Evolutionary conservation across 805 yeast genomes (phyloP), one percentile per base, ranked within the genome.

Genomic region (Candida loeiensis): DNA sequence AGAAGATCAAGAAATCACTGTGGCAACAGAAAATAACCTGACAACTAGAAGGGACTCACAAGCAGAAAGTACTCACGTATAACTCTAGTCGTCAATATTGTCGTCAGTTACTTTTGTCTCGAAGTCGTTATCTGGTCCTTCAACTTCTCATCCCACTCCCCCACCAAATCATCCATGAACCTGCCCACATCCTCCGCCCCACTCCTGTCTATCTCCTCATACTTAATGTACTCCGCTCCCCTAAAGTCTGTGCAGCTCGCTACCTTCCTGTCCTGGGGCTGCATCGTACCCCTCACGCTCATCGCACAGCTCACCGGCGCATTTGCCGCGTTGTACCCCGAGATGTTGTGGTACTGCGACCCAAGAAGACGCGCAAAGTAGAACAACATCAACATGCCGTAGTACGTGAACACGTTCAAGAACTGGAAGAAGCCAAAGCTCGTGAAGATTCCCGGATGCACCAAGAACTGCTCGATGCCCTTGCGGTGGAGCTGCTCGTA

Each of bases 371-470:
- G 75, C 7, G 96, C 95, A 6, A 89, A 30, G 59, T 88, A 89
- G 56, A 93, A 93, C 57, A 90, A 68, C 34, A 81, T 46, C 43
- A 88, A 55, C 98, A 93, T 93, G 9, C 95, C 95, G 48, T 84
- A 79, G 56, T 79, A 86, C 1, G 95, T 82, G 59, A 90, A 70
- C 4, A 84, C 62, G 56, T 88, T 89, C 57, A 93, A 73, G 51
- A 75, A 85, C 50, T 80, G 77, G 60, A 76, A 80, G 51, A 86
- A 88, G 3, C 95, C 83, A 45, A 82, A 82, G 39, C 95, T 83
- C 16, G 83, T 82, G 61, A 93, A 89, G 19, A 93, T 86, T 13
- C 99, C 99, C 0, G 99, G 99, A 45, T 93, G 96, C 4, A 85
- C 80, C 24, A 91, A 64, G 63, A 85, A 89, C 55, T 85, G 89